Conservation (phyloP, 305 asterid species). For the Coffea humblotiana region DNA sequence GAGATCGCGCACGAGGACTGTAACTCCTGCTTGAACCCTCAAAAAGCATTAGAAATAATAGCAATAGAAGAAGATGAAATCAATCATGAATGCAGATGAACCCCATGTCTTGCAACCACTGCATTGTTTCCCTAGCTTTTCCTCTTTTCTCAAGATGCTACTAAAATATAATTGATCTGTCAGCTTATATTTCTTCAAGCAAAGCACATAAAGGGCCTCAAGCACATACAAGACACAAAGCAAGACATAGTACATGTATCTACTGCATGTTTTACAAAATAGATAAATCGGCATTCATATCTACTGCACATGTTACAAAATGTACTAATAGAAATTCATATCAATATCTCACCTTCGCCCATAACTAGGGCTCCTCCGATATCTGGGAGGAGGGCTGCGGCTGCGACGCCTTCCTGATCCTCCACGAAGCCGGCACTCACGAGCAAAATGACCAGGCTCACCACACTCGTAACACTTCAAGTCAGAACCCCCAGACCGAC, state of each 20-base stretch:
- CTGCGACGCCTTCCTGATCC: constrained; percentile 89
- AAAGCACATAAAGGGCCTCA: background rate
- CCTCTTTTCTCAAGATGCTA: background rate
- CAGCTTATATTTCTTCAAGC: background rate
- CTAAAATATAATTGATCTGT: background rate
- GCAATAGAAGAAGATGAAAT: background rate
- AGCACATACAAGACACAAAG: background rate
- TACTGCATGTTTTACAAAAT: background rate
- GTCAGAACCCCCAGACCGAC: constrained; percentile 79
- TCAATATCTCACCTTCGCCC: constrained; percentile 68
- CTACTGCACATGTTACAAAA: background rate
- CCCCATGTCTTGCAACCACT: background rate
- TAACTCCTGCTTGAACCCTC: constrained; percentile 53
- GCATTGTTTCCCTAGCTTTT: background rate
- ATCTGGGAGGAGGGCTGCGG: constrained; percentile 90
- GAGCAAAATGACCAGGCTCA: constrained; percentile 98
- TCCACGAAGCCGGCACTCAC: constrained; percentile 77
- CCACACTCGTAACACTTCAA: constrained; percentile 96
- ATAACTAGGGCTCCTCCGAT: constrained; percentile 92
- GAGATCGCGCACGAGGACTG: constrained; percentile 85
- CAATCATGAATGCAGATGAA: background rate
- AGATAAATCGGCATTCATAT: background rate
- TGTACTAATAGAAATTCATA: background rate
- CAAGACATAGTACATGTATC: background rate
- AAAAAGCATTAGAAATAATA: constrained; percentile 9